These are phyloP conservation scores for Silene noctiflora DNA, from an alignment of 179 eudicot genomes.

Conservation along the genomic window DNA sequence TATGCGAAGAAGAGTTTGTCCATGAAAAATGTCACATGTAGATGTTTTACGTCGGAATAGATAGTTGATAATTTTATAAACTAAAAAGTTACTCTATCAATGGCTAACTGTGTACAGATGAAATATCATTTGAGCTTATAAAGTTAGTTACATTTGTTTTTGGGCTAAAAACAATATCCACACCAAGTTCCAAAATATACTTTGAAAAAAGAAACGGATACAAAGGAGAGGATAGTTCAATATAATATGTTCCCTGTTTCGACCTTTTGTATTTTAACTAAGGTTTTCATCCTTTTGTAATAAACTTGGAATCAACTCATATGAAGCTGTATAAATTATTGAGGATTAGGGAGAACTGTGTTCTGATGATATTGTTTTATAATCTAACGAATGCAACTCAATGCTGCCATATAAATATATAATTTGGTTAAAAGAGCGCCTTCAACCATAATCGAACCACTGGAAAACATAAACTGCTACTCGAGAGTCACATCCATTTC, in stretches of 20 bases:
- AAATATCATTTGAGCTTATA: no score
- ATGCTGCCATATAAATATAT: neutral
- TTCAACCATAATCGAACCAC: neutral
- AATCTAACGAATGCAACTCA: slow-evolving; percentile 2
- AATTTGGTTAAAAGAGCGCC: slow-evolving; percentile 12
- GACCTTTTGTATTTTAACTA: neutral
- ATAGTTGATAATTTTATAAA: neutral
- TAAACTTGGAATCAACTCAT: slow-evolving; percentile 21
- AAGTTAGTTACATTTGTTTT: neutral
- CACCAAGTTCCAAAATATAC: neutral
- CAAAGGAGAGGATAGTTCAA: neutral
- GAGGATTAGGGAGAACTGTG: neutral
- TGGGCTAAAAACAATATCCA: neutral
- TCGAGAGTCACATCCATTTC: neutral
- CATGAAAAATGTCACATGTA: neutral
- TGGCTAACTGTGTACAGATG: no score
- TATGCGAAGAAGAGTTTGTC: no score
- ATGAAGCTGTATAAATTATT: slow-evolving; percentile 15
- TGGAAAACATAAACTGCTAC: neutral
- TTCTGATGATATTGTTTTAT: slow-evolving; percentile 1
- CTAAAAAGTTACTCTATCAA: neutral
- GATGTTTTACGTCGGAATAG: neutral
- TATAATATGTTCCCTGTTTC: neutral
- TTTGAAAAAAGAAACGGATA: neutral
- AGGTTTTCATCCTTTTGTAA: no score